Base-by-base conservation (phyloP, 257 asterid genomes). In the Solanum appendiculatum region DNA sequence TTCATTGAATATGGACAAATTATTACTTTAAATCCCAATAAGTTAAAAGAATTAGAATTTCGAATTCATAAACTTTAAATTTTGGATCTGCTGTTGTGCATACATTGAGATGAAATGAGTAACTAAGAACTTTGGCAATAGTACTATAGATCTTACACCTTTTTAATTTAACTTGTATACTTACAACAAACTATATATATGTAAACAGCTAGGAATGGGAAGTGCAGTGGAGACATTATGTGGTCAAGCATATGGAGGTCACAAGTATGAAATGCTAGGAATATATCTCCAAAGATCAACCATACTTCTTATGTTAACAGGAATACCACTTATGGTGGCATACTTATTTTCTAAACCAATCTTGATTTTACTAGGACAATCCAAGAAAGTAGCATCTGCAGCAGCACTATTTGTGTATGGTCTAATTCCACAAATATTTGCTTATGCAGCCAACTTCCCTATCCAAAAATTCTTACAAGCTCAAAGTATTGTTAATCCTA, bases 221-320 rank as follows among this genome's bases (percentile, higher is more conserved):
- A 85, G 87, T 64, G 87, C 87, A 15, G 87, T 85, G 33, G 87
- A 85, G 46, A 85, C 87, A 23, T 42, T 85, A 40, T 85, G 87
- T 69, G 83, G 83, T 10, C 83, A 77, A 42, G 83, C 83, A 77
- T 77, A 77, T 77, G 83, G 83, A 42, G 83, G 48, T 18, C 63
- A 85, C 44, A 85, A 42, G 18, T 68, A 40, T 51, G 87, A 85
- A 39, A 85, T 85, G 87, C 87, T 85, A 5, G 87, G 87, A 27
- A 42, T 85, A n/a, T 85, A 85, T 51, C 68, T 85, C 25, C 87
- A 85, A 69, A 85, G 87, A 85, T 85, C 87, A 39, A 85, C 87
- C 34, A 23, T 85, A 0, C 87, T 85, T 68, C 87, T 85, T 64
- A 69, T 85, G 87, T 31, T 64, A 5, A 85, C 87, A 1, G 87